Conservation (phyloP, 1,284 basidiomycete species). For the Ustilago shanxiensis region DNA sequence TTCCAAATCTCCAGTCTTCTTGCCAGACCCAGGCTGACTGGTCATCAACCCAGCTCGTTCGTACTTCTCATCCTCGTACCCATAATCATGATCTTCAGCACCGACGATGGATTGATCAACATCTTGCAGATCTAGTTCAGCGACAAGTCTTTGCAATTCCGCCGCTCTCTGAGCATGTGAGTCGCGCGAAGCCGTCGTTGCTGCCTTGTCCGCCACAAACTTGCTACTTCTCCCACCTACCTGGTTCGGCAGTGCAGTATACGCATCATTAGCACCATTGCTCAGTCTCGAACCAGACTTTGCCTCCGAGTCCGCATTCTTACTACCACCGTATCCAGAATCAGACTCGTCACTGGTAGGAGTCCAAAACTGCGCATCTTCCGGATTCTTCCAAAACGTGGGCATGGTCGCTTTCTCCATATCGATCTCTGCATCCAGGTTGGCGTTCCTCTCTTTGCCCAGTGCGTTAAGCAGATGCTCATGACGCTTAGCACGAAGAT, state of each 20-base stretch:
- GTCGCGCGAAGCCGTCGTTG: constrained; percentile 4
- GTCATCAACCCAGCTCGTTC: constrained; percentile 23
- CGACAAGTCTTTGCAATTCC: constrained; percentile 36
- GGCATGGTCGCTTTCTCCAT: constrained; percentile 44
- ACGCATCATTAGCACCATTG: constrained; percentile 6
- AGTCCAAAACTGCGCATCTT: constrained; percentile 20
- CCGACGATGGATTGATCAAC: constrained; percentile 19
- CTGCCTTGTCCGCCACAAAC: neutral
- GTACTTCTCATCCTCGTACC: constrained; percentile 33
- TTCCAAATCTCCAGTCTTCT: neutral
- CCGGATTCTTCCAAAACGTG: constrained; percentile 48
- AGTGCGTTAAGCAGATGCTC: constrained; percentile 54
- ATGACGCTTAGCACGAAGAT: constrained; percentile 54
- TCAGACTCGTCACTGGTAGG: constrained; percentile 7
- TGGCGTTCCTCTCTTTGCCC: constrained; percentile 39
- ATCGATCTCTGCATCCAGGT: constrained; percentile 45
- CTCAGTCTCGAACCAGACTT: neutral
- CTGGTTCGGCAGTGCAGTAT: constrained; percentile 11
- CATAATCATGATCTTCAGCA: constrained; percentile 20
- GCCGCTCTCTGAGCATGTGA: constrained; percentile 22
- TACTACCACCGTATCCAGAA: neutral
- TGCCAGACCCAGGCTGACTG: neutral
- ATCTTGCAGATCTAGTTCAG: constrained; percentile 46
- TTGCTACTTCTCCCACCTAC: neutral
- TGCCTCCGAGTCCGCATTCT: neutral